Evolutionary conservation across 2,329 filamentous ascomycete species (phyloP).

Genomic region (Cytospora chrysosperma): DNA sequence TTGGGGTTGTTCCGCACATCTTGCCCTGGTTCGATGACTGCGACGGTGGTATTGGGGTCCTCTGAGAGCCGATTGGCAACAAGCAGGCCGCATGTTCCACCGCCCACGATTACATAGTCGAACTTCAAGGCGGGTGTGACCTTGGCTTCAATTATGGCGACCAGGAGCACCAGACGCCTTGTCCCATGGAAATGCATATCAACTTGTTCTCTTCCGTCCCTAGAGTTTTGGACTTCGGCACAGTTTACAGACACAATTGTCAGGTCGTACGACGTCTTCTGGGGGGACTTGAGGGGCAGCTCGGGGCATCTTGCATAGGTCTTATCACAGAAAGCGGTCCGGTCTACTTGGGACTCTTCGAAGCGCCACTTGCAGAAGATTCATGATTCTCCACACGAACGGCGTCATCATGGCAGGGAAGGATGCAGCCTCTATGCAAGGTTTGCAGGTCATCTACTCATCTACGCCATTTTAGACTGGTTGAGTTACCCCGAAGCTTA

Average conservation of each 20-base stretch:
- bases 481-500: not conserved
- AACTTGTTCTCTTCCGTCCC: too few relatives aligned
- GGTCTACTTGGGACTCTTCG: too few relatives aligned
- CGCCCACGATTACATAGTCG: conserved; percentile 41
- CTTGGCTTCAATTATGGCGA: not conserved
- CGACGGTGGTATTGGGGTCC: conserved; percentile 35
- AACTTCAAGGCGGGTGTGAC: conserved; percentile 16
- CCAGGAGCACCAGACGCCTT: not conserved
- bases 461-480: not conserved
- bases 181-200: not conserved
- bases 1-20: conserved; percentile 25
- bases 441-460: not conserved
- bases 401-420: not conserved
- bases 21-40: conserved; percentile 36
- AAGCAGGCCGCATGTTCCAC: conserved; percentile 43
- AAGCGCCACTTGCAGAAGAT: not conserved
- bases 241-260: not conserved
- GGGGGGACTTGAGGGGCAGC: too few relatives aligned
- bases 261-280: not conserved
- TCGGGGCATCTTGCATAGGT: not conserved
- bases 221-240: too few relatives aligned
- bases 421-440: not conserved
- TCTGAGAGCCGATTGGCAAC: conserved; percentile 40
- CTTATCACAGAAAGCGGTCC: not conserved
- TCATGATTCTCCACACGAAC: not conserved